A percentile compares a stretch with the other conserved stretches of the same genome.
Evolutionary conservation across 257 asterid genomes (phyloP).

Genomic region (Solanum piurae): DNA sequence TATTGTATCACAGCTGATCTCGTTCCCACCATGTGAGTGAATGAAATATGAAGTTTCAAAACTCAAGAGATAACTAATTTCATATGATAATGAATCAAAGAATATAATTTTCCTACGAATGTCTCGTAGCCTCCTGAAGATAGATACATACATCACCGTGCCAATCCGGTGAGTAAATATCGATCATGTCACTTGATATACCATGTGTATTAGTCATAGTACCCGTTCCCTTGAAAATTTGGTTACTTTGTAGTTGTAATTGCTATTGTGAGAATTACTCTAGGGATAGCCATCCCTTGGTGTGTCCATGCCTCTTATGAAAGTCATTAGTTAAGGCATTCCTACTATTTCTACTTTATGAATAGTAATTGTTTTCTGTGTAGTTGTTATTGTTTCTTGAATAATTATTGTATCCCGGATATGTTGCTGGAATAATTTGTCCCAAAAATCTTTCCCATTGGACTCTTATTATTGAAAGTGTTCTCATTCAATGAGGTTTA

Average conservation of each 20-base stretch:
- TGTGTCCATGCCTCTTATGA: neutral
- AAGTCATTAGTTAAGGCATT: neutral
- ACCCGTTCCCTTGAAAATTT: neutral
- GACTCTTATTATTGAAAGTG: neutral
- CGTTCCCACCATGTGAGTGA: neutral
- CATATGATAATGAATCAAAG: neutral
- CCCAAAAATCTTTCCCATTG: neutral
- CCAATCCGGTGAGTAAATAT: neutral
- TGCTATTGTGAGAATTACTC: neutral
- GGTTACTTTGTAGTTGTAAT: neutral
- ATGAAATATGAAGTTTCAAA: too few species aligned
- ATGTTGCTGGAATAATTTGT: neutral
- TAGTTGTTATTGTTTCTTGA: neutral
- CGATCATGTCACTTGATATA: neutral
- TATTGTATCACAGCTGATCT: too few species aligned
- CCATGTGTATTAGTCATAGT: neutral
- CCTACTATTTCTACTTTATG: neutral
- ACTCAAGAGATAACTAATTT: neutral
- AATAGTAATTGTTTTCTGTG: neutral
- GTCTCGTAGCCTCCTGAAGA: neutral
- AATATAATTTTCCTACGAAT: neutral
- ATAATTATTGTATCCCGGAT: neutral
- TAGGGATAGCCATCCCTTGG: neutral
- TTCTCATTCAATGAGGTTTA: neutral
- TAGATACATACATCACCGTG: too few species aligned